phyloP scores from a whole-genome alignment of 441 rosid species.

The Oxalis stricta region DNA sequence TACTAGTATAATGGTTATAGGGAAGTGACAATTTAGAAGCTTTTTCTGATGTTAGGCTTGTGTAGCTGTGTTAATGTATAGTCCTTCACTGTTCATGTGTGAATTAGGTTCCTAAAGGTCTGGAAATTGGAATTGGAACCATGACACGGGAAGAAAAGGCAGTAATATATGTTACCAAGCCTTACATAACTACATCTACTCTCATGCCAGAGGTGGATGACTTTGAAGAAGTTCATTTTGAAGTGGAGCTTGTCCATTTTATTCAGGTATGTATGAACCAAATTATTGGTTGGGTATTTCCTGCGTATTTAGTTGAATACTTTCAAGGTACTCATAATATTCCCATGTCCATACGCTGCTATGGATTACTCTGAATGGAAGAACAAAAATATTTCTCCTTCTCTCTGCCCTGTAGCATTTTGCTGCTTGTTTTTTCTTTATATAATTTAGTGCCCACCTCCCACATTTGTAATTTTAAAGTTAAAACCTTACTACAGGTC shows the following conservation, averaged over 20 bases:
- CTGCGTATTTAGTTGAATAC: too few species aligned
- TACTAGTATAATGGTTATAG: too few species aligned
- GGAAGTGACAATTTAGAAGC: background rate
- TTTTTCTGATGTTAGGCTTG: background rate
- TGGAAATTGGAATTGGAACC: constrained; percentile 94
- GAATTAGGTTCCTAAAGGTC: constrained; percentile 84
- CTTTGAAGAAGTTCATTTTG: constrained; percentile 81
- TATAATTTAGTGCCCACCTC: too few species aligned
- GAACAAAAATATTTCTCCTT: too few species aligned
- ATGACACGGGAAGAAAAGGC: constrained; percentile 91
- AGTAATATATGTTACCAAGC: constrained; percentile 58
- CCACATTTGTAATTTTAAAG: too few species aligned
- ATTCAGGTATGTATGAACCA: constrained; percentile 71
- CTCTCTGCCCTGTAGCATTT: too few species aligned
- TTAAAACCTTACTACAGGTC: constrained; percentile 53
- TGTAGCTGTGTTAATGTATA: constrained; percentile 1
- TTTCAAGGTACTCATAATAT: too few species aligned
- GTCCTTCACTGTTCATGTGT: constrained; percentile 11
- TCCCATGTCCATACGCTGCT: too few species aligned
- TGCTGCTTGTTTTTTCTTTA: too few species aligned
- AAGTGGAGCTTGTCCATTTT: constrained; percentile 88
- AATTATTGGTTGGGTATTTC: too few species aligned
- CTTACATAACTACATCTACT: constrained; percentile 62
- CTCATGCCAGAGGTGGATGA: constrained; percentile 48
- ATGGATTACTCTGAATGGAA: too few species aligned